phyloP scores from a whole-genome alignment of 805 yeast species.

The Saccharomycopsis selenospora region DNA sequence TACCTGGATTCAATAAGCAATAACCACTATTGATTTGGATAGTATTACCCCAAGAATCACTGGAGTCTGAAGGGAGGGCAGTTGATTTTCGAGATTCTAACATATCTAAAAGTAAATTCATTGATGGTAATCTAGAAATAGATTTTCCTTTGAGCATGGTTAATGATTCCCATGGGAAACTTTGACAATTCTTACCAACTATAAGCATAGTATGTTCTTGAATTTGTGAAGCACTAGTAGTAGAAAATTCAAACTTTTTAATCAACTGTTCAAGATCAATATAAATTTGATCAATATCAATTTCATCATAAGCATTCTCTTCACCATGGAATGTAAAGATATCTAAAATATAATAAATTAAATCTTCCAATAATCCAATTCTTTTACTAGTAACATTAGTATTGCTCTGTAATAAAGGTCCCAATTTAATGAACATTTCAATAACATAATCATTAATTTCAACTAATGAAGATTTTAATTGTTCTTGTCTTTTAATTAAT shows the following conservation, averaged over 20 bases:
- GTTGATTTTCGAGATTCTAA: constrained; percentile 22
- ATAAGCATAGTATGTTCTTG: constrained; percentile 58
- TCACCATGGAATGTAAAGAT: constrained; percentile 56
- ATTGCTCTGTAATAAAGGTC: constrained; percentile 27
- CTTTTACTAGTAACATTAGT: constrained; percentile 24
- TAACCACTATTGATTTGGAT: constrained; percentile 34
- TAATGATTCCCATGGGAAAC: constrained; percentile 87
- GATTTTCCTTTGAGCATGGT: constrained; percentile 47
- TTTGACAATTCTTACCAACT: constrained; percentile 56
- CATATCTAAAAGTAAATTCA: constrained; percentile 36
- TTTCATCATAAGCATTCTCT: constrained; percentile 55
- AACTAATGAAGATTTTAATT: constrained; percentile 16
- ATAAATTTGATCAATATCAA: constrained; percentile 50
- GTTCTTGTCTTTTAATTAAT: constrained; percentile 2
- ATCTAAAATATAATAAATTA: constrained; percentile 57
- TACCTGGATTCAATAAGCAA: constrained; percentile 75
- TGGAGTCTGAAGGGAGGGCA: too few species aligned
- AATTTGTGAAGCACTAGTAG: constrained; percentile 2
- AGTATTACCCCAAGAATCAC: constrained; percentile 22
- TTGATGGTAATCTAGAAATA: constrained; percentile 70
- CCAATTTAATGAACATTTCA: constrained; percentile 44
- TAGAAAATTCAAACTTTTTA: constrained; percentile 30
- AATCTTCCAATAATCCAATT: constrained; percentile 48
- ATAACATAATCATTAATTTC: constrained; percentile 40
- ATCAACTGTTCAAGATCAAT: constrained; percentile 45